Evolutionary conservation across 2,329 filamentous ascomycete genomes (phyloP).

Genomic region (Cryphonectria japonica): DNA sequence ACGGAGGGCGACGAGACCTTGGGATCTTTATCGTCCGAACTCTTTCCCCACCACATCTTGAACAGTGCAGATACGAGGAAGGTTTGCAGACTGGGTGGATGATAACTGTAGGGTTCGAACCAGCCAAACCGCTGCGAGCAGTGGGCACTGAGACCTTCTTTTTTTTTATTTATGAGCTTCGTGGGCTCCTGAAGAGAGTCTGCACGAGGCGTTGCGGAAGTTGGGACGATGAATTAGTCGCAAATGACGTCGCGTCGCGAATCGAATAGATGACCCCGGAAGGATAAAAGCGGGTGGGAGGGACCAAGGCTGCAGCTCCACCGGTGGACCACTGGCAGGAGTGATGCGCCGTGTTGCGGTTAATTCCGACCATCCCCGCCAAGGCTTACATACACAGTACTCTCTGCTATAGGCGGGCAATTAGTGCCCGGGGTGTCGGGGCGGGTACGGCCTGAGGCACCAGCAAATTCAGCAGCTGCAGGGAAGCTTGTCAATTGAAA

Average conservation of each 20-base stretch:
- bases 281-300: background rate
- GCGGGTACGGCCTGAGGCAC: conserved; percentile 27
- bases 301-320: background rate
- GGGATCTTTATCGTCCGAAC: conserved; percentile 36
- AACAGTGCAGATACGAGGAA: background rate
- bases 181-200: background rate
- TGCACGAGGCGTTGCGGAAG: background rate
- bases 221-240: conserved; percentile 11
- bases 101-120: background rate
- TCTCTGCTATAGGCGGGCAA: background rate
- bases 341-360: background rate
- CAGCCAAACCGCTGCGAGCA: background rate
- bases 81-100: background rate
- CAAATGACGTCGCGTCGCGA: conserved; percentile 9
- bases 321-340: background rate
- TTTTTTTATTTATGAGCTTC: background rate
- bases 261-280: background rate
- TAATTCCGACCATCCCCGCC: conserved; percentile 7
- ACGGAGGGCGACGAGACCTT: conserved; percentile 25
- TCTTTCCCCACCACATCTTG: conserved; percentile 48
- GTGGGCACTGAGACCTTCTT: background rate
- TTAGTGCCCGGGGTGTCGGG: too few species aligned
- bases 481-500: conserved; percentile 26
- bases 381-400: background rate
- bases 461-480: conserved; percentile 30